Base-by-base conservation (phyloP, 2,329 filamentous ascomycete species). In the Raffaelea ambrosiae region DNA sequence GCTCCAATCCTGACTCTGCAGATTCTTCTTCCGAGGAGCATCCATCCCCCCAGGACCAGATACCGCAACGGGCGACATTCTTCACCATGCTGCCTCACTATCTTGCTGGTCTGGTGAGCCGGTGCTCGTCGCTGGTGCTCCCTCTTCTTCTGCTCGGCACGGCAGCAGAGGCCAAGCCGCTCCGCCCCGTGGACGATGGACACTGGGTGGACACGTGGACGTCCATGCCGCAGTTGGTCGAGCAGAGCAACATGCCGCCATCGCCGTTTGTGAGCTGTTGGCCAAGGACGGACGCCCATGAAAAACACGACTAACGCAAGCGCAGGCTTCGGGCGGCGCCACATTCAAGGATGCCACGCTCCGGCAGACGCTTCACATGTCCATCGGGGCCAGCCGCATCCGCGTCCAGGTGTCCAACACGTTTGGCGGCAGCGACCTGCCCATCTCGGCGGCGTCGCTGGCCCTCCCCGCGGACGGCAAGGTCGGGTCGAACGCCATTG, bases 191-290 rank as follows among this genome's bases (percentile, higher is more conserved):
- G 7, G 59, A 63, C n/a, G 62, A 62, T 29, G 57, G 68, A 40
- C 76, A 80, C 53, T 84, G 80, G 81, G 73, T 82, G 5, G 72
- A 77, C 51, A 79, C 75, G 2, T 85, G 81, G 81, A 74, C 76
- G 0, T 69, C 77, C 3, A 84, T 84, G 80, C 79, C 80, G 0
- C 80, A 84, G 58, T 63, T 82, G 38, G 78, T 78, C 2, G 81
- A 85, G 56, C 72, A 70, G 10, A 67, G 63, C 42, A 85, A 84
- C 53, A 67, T 85, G 19, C 81, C 81, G 10, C 74, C 75, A 1
- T 59, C 71, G 3, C 76, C 79, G 39, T 85, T 80, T 57, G 76
- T 77, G 67, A 45, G 73, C n/a, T n/a, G n/a, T n/a, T n/a, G n/a
- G n/a, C n/a, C 63, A 21, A 16, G 5, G n/a, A 11, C 3, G 23